Evolutionary conservation across 495 filamentous ascomycete genomes (phyloP).

Genomic region (Xylaria venustula): DNA sequence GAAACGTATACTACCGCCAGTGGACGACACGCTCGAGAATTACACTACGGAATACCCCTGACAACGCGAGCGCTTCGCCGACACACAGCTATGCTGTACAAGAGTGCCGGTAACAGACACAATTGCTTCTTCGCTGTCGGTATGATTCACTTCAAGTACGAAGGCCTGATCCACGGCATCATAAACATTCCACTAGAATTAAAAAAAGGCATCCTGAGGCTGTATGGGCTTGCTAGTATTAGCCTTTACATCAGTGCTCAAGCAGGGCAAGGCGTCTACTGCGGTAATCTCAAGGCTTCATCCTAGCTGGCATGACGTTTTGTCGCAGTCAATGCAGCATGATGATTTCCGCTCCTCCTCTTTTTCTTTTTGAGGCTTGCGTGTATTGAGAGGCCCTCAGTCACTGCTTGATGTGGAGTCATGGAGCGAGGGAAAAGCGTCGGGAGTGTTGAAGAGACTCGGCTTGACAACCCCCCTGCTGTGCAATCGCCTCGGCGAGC

Average conservation of each 20-base stretch:
- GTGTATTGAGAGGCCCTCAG: slow-evolving; percentile 11
- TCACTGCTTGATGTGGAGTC: slow-evolving; percentile 5
- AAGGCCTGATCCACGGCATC: slow-evolving; percentile 3
- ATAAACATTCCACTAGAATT: neutral
- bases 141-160: slow-evolving; percentile 6
- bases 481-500: slow-evolving; percentile 23
- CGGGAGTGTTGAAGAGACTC: slow-evolving; percentile 6
- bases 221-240: neutral
- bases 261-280: slow-evolving; percentile 9
- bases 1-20: neutral
- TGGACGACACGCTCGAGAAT: neutral
- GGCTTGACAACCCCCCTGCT: slow-evolving; percentile 9
- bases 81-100: neutral
- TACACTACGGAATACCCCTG: neutral
- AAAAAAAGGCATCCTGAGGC: neutral
- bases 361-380: slow-evolving; percentile 11
- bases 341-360: neutral
- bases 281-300: slow-evolving; percentile 10
- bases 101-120: neutral
- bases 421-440: slow-evolving; percentile 6
- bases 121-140: neutral
- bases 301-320: slow-evolving; percentile 11
- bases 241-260: neutral
- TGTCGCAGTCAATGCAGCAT: slow-evolving; percentile 11
- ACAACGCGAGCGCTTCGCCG: neutral